These are phyloP conservation scores for Jatropha multifida DNA, from an alignment of 441 rosid species.

Conservation along the genomic window DNA sequence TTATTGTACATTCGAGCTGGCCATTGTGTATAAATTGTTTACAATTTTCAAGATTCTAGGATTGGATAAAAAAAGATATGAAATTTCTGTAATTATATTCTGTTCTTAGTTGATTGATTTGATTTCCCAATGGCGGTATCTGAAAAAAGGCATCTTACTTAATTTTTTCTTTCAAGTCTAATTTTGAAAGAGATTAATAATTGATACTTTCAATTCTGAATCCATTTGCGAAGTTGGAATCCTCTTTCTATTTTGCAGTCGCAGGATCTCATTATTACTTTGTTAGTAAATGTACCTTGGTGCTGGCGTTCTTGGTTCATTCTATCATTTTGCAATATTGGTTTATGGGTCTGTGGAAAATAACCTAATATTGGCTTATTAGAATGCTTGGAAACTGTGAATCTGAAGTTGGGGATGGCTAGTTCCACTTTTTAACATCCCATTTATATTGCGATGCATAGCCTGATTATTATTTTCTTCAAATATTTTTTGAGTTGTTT, in stretches of 20 bases:
- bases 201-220: neutral
- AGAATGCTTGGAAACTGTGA: neutral
- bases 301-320: neutral
- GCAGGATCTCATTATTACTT: neutral
- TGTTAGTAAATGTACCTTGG: neutral
- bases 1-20: neutral
- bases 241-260: neutral
- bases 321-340: neutral
- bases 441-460: neutral
- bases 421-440: neutral
- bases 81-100: neutral
- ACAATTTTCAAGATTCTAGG: neutral
- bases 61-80: neutral
- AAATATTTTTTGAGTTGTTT: neutral
- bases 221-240: neutral
- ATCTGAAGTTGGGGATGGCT: constrained; percentile 1
- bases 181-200: neutral
- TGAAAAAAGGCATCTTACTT: neutral
- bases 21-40: neutral
- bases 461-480: neutral
- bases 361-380: neutral
- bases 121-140: neutral
- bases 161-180: neutral
- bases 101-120: constrained; percentile 6
- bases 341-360: neutral